Conservation (phyloP, 352 stramenopile species). For the Phytopythium montanum region DNA sequence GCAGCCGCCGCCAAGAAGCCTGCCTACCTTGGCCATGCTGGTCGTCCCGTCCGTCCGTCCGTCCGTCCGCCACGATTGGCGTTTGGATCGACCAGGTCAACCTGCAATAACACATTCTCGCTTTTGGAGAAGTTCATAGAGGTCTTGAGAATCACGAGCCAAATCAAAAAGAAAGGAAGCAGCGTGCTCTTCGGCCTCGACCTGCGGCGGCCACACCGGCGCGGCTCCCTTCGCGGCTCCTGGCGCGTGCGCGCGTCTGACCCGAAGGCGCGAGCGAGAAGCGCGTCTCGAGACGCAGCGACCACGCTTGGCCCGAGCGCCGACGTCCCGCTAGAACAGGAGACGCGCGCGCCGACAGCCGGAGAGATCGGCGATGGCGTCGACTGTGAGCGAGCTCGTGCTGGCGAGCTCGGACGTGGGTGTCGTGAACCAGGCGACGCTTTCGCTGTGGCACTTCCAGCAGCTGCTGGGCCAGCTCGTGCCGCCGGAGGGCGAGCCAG, state of each 20-base stretch:
- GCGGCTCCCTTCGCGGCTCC: neutral
- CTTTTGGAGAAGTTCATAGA: too few species aligned
- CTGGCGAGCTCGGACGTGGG: slow-evolving; percentile 56
- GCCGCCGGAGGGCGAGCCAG: slow-evolving; percentile 15
- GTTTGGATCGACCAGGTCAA: neutral
- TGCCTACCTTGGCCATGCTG: slow-evolving; percentile 16
- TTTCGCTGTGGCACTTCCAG: slow-evolving; percentile 81
- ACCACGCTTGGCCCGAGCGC: neutral
- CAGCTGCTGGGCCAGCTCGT: slow-evolving; percentile 55
- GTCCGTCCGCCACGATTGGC: slow-evolving; percentile 14
- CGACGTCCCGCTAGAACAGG: too few species aligned
- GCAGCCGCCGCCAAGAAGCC: too few species aligned
- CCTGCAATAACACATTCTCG: too few species aligned
- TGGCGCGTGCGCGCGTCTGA: neutral
- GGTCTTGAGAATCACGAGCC: neutral
- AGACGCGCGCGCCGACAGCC: neutral
- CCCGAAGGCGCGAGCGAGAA: neutral
- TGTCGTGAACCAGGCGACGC: slow-evolving; percentile 66
- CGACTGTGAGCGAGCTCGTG: slow-evolving; percentile 47
- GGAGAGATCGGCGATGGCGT: neutral
- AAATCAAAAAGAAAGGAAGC: neutral
- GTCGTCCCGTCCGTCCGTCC: neutral
- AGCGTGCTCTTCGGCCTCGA: neutral
- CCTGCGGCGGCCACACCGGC: neutral
- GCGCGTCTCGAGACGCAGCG: neutral